Percentiles rank a stretch among this genome's conserved stretches.
Evolutionary conservation across 2,329 filamentous ascomycete genomes (phyloP).

Genomic region (Purpureocillium takamizusanense): DNA sequence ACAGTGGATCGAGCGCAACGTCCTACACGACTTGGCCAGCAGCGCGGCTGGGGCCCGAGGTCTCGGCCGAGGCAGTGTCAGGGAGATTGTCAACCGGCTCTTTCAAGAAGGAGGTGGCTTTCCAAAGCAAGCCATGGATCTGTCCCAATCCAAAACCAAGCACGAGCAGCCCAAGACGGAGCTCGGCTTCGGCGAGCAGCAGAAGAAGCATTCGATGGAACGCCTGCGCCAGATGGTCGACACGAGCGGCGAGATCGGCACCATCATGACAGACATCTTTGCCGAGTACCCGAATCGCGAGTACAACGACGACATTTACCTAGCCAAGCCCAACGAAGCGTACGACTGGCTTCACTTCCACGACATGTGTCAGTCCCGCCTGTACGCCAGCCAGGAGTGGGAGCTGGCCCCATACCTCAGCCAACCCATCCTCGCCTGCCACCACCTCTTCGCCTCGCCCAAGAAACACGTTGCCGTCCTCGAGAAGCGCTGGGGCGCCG

Average conservation of each 20-base stretch:
- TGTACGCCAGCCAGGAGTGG: constrained; percentile 86
- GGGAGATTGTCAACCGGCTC: constrained; percentile 68
- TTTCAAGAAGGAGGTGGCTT: constrained; percentile 76
- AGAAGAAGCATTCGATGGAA: constrained; percentile 64
- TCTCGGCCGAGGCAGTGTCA: constrained; percentile 60
- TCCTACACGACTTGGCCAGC: constrained; percentile 58
- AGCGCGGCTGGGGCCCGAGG: constrained; percentile 65
- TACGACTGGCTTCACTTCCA: constrained; percentile 97
- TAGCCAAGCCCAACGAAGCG: constrained; percentile 77
- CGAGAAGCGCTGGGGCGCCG: constrained; percentile 33
- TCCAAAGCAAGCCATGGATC: constrained; percentile 43
- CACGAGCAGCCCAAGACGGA: constrained; percentile 49
- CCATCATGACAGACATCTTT: constrained; percentile 77
- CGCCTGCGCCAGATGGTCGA: constrained; percentile 69
- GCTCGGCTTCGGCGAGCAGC: constrained; percentile 63
- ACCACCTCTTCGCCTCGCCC: constrained; percentile 78
- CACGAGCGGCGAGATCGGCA: constrained; percentile 68
- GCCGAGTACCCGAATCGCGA: constrained; percentile 76
- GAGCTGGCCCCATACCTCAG: constrained; percentile 82
- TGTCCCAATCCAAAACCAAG: constrained; percentile 29
- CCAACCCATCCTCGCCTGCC: constrained; percentile 81
- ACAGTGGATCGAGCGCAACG: constrained; percentile 67
- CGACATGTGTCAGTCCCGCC: constrained; percentile 67
- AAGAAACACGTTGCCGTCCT: constrained; percentile 37
- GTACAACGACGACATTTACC: constrained; percentile 86